phyloP scores from a whole-genome alignment of 495 filamentous ascomycete species.

The Hypoxylon lienhwacheense region DNA sequence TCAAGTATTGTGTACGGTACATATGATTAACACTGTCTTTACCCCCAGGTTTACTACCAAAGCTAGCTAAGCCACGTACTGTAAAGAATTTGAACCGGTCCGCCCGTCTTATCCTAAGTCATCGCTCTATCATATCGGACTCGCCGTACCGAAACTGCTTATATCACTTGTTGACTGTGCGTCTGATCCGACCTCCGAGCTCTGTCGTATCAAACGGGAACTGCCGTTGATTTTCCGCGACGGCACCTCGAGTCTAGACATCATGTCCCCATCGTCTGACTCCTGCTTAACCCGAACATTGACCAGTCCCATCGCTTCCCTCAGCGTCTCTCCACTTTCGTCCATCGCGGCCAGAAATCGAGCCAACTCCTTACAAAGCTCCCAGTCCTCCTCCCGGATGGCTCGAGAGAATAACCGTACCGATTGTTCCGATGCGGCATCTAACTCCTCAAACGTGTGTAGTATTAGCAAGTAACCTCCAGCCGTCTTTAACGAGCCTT shows the following conservation, averaged over 20 bases:
- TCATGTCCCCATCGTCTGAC: slow-evolving; percentile 45
- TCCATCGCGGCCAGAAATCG: slow-evolving; percentile 93
- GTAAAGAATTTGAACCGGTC: background rate
- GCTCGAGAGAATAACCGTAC: slow-evolving; percentile 81
- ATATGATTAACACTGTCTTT: no score
- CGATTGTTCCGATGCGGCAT: slow-evolving; percentile 75
- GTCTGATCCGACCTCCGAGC: slow-evolving; percentile 37
- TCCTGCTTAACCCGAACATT: slow-evolving; percentile 55
- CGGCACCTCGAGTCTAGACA: slow-evolving; percentile 55
- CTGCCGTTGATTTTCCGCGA: slow-evolving; percentile 41
- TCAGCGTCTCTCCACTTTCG: slow-evolving; percentile 77
- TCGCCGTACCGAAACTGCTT: slow-evolving; percentile 40
- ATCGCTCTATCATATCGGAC: slow-evolving; percentile 27
- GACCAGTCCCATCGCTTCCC: slow-evolving; percentile 74
- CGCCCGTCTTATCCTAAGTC: slow-evolving; percentile 18
- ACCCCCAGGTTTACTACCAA: no score
- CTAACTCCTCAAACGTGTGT: slow-evolving; percentile 87
- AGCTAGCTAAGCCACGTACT: no score
- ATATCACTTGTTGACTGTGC: slow-evolving; percentile 32
- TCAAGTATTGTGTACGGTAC: no score
- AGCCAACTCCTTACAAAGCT: slow-evolving; percentile 91
- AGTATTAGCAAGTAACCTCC: slow-evolving; percentile 95
- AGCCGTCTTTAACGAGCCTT: slow-evolving; percentile 88
- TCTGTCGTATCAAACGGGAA: slow-evolving; percentile 34
- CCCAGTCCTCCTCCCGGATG: slow-evolving; percentile 88